phyloP scores from a whole-genome alignment of 768 basidiomycete genomes.

The Termitomyces titanicus region DNA sequence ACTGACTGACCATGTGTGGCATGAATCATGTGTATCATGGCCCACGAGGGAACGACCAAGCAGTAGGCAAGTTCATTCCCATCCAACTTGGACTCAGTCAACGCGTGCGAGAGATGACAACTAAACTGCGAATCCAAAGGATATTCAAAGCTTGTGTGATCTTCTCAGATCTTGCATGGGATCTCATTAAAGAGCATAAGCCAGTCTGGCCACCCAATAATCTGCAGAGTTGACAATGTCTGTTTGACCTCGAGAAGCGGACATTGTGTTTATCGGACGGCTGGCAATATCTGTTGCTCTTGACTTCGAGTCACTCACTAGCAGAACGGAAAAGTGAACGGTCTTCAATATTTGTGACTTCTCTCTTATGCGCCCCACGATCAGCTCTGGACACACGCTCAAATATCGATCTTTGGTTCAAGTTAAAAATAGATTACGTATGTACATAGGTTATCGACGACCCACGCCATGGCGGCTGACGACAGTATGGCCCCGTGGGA shows the following conservation, averaged over 20 bases:
- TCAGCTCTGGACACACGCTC: not conserved
- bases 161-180: not conserved
- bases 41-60: not conserved
- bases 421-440: constrained; percentile 6
- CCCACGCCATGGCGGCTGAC: constrained; percentile 1
- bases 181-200: not conserved
- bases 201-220: too few species aligned
- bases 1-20: not conserved
- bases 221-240: too few species aligned
- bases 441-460: not conserved
- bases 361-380: not conserved
- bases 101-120: not conserved
- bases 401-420: not conserved
- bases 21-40: not conserved
- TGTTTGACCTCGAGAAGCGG: not conserved
- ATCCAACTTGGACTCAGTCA: not conserved
- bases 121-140: not conserved
- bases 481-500: not conserved
- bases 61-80: not conserved
- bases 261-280: not conserved
- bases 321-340: not conserved
- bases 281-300: too few species aligned
- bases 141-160: too few species aligned
- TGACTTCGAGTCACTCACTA: too few species aligned
- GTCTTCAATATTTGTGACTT: not conserved